A percentile compares a stretch with the other conserved stretches of the same genome.
Conservation (phyloP, 169 alveolate genomes). For the Babesia bigemina region DNA sequence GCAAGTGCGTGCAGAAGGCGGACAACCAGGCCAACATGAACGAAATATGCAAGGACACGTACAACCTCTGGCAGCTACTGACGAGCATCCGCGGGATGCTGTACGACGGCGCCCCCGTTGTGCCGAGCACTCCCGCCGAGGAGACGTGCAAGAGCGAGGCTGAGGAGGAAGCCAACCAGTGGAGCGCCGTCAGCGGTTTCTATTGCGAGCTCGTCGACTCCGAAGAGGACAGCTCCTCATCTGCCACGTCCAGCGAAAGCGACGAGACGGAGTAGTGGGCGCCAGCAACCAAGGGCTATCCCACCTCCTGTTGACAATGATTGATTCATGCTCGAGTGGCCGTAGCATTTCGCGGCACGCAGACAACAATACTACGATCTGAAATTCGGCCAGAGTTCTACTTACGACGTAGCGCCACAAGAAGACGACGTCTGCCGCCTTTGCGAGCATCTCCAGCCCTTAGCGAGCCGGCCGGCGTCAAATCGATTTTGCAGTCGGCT, state of each 20-base stretch:
- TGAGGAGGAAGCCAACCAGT: conserved; percentile 3
- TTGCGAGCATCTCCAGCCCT: too few species aligned
- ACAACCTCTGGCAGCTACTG: conserved; percentile 41
- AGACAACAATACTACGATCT: too few species aligned
- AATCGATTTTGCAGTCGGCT: too few species aligned
- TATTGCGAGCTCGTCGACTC: conserved; percentile 28
- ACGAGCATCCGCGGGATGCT: conserved; percentile 27
- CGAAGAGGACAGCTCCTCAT: conserved; percentile 2
- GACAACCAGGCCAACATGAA: conserved; percentile 21
- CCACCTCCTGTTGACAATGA: too few species aligned
- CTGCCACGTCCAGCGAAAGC: too few species aligned
- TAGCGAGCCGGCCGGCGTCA: too few species aligned
- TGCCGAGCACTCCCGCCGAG: background rate
- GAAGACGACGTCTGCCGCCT: background rate
- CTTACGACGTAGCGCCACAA: background rate
- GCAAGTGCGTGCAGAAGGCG: conserved; percentile 22
- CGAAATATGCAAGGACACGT: conserved; percentile 33
- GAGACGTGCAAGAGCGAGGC: background rate
- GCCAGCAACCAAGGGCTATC: too few species aligned
- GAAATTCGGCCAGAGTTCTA: background rate
- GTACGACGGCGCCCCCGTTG: conserved; percentile 6
- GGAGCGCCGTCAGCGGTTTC: conserved; percentile 27
- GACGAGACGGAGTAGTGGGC: too few species aligned
- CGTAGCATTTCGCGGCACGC: too few species aligned
- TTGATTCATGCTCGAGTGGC: too few species aligned